phyloP scores from a whole-genome alignment of 2,329 filamentous ascomycete genomes.

The Penicillium palitans region DNA sequence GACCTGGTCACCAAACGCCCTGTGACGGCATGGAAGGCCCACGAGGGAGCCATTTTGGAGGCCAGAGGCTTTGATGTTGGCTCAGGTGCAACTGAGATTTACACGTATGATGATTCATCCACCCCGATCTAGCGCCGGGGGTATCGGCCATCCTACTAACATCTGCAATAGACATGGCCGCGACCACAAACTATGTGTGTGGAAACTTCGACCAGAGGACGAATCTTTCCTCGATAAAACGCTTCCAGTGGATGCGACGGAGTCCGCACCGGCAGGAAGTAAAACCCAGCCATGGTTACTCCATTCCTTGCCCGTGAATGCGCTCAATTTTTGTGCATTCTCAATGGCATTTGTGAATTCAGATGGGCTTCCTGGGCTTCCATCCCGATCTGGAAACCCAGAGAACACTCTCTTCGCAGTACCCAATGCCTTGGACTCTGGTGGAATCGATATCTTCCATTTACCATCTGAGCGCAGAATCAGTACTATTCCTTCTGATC shows the following conservation, averaged over 20 bases:
- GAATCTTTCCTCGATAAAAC: slow-evolving; percentile 58
- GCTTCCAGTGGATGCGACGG: slow-evolving; percentile 67
- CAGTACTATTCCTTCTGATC: slow-evolving; percentile 56
- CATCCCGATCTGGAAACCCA: slow-evolving; percentile 25
- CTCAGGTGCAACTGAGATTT: slow-evolving; percentile 60
- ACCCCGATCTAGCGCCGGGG: background rate
- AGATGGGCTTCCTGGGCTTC: slow-evolving; percentile 15
- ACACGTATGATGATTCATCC: slow-evolving; percentile 66
- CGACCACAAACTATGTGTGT: slow-evolving; percentile 82
- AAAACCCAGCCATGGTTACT: slow-evolving; percentile 74
- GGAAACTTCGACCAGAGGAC: slow-evolving; percentile 71
- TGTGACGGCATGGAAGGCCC: slow-evolving; percentile 81
- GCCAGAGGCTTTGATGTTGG: slow-evolving; percentile 61
- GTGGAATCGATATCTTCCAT: slow-evolving; percentile 80
- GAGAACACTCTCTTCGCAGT: slow-evolving; percentile 67
- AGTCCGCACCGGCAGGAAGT: slow-evolving; percentile 45
- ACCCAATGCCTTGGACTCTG: slow-evolving; percentile 72
- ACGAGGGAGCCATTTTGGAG: slow-evolving; percentile 74
- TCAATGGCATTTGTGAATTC: slow-evolving; percentile 31
- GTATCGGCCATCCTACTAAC: slow-evolving; percentile 11
- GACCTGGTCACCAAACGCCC: slow-evolving; percentile 78
- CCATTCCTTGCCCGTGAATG: slow-evolving; percentile 80
- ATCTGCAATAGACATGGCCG: slow-evolving; percentile 71
- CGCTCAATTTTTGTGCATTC: slow-evolving; percentile 85
- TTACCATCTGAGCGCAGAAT: slow-evolving; percentile 73